A percentile compares a stretch with the other conserved stretches of the same genome.
phyloP scores from a whole-genome alignment of 495 filamentous ascomycete species.

The Penicillium antarcticum region DNA sequence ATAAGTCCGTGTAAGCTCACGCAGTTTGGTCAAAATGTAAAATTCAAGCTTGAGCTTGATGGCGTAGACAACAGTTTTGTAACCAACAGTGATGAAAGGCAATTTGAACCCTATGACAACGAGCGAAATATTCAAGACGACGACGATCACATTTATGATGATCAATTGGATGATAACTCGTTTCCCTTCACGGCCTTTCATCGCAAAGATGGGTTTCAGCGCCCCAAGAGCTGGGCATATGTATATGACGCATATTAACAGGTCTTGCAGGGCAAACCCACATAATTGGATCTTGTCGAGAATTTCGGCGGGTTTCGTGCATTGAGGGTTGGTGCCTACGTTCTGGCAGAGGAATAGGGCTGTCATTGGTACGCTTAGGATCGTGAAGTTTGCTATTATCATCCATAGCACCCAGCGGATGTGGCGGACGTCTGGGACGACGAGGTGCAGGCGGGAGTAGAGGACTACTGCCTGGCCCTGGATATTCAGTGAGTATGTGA shows the following conservation, averaged over 20 bases:
- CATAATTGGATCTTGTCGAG: slow-evolving; percentile 55
- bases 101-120: slow-evolving; percentile 48
- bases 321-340: slow-evolving; percentile 11
- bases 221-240: slow-evolving; percentile 42
- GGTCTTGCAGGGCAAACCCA: slow-evolving; percentile 55
- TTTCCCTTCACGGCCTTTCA: slow-evolving; percentile 30
- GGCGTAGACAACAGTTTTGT: slow-evolving; percentile 53
- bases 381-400: slow-evolving; percentile 51
- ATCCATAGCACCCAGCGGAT: slow-evolving; percentile 48
- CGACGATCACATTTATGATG: slow-evolving; percentile 48
- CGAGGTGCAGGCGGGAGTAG: slow-evolving; percentile 61
- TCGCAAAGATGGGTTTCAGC: slow-evolving; percentile 14
- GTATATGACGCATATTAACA: slow-evolving; percentile 54
- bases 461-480: slow-evolving; percentile 59
- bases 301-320: slow-evolving; percentile 31
- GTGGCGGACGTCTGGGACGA: slow-evolving; percentile 37
- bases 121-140: slow-evolving; percentile 47
- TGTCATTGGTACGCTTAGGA: slow-evolving; percentile 47
- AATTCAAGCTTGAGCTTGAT: slow-evolving; percentile 64
- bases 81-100: slow-evolving; percentile 43
- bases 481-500: too few species aligned
- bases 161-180: slow-evolving; percentile 47
- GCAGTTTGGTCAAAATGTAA: slow-evolving; percentile 36
- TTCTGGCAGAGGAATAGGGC: slow-evolving; percentile 43
- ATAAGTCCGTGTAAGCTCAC: slow-evolving; percentile 9